Evolutionary conservation across 768 basidiomycete genomes (phyloP).

Genomic region (Suillus decipiens): DNA sequence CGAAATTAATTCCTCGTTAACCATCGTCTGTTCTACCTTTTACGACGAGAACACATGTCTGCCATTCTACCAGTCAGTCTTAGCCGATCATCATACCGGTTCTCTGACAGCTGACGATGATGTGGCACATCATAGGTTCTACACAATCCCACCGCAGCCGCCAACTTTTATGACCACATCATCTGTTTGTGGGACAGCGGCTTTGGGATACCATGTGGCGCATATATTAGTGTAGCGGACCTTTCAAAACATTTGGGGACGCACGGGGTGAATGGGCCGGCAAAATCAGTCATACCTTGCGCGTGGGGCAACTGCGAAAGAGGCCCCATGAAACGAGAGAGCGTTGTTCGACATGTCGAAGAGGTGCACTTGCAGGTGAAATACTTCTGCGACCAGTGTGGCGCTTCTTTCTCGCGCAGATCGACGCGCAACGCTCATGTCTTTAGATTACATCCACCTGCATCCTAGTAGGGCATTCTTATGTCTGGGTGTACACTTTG

Average conservation of each 20-base stretch:
- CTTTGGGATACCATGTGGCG: constrained; percentile 4
- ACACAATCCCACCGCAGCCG: not conserved
- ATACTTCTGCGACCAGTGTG: constrained; percentile 21
- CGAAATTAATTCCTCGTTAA: not conserved
- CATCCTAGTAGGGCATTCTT: not conserved
- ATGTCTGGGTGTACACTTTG: not conserved
- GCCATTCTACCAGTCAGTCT: not conserved
- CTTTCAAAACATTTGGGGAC: constrained; percentile 25
- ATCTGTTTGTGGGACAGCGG: constrained; percentile 16
- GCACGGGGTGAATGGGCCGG: constrained; percentile 25
- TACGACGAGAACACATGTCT: not conserved
- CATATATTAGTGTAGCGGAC: constrained; percentile 4
- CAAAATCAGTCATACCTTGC: constrained; percentile 15
- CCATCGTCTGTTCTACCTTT: too few species aligned
- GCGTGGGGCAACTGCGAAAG: constrained; percentile 21
- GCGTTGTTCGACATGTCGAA: constrained; percentile 27
- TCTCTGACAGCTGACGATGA: not conserved
- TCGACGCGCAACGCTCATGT: constrained; percentile 22
- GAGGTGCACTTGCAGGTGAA: constrained; percentile 26
- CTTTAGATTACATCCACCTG: not conserved
- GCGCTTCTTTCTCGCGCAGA: constrained; percentile 28
- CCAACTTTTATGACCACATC: not conserved
- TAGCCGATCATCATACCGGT: not conserved
- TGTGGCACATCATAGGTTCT: not conserved
- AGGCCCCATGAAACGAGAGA: constrained; percentile 28